Evolutionary conservation across 306 rosid species (phyloP), one percentile per base, ranked within the genome.

Genomic region (Ammopiptanthus mongolicus): DNA sequence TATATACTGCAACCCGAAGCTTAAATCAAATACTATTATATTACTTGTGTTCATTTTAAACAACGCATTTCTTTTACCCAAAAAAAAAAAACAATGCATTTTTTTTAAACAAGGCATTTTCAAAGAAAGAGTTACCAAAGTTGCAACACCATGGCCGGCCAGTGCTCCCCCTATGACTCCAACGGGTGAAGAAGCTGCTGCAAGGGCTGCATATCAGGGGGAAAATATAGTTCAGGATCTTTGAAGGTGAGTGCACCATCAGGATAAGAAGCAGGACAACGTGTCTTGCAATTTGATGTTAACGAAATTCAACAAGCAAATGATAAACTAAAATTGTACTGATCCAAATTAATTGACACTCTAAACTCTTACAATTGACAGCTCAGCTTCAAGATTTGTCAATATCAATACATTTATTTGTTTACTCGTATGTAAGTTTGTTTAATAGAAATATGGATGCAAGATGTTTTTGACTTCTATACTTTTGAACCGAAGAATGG

Each of bases 111-210:
- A 51, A 46, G 41, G 39, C n/a, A 23, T 6, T 12, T 53, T 4
- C 13, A 55, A 71, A 59, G 78, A 52, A 70, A 34, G 66, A 51
- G 12, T 87, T 92, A 88, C 98, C 96, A 89, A 79, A 75, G 98
- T 96, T 74, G 99, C 99, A 52, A 83, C 92, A 29, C 96, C 94
- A 39, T 92, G 97, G 81, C 98, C 98, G 4, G 97, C 98, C 39
- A 92, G 87, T 29, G 99, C 93, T 84, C 99, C 98, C 5, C 87
- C 98, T 71, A 96, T 88, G 82, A 92, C 99, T 81, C 99, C 97
- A 71, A 92, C 86, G 58, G 97, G 98, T 73, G 98, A 92, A 81
- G 99, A 90, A 67, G 99, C 98, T 17, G 99, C 98, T 73, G 98
- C 96, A 71, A 92, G 98, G 77, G 98, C 99, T 92, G 86, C 81